Evolutionary conservation across 2,329 filamentous ascomycete species (phyloP).

Genomic region (Zelopaecilomyces penicillatus): DNA sequence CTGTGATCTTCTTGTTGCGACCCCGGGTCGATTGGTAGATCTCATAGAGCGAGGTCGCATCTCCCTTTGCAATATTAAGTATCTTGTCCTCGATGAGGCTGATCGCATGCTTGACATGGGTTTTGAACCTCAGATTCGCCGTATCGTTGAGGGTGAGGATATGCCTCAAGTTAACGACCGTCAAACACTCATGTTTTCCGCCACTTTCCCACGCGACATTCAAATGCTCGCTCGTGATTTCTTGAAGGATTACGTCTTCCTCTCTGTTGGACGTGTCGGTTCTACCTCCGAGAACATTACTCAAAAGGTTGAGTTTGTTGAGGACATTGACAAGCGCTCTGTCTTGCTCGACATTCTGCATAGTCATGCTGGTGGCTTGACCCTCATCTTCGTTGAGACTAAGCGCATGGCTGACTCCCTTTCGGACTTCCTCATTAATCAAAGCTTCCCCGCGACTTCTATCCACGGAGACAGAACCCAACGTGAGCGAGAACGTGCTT

Average conservation of each 20-base stretch:
- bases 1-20: slow-evolving; percentile 94
- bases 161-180: slow-evolving; percentile 79
- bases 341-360: slow-evolving; percentile 95
- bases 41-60: slow-evolving; percentile 98
- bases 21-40: slow-evolving; percentile 93
- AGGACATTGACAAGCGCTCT: slow-evolving; percentile 95
- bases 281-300: slow-evolving; percentile 99
- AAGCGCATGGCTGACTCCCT: slow-evolving; percentile 99
- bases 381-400: slow-evolving; percentile 97
- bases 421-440: slow-evolving; percentile 97
- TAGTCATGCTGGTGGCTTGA: slow-evolving; percentile 81
- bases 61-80: slow-evolving; percentile 97
- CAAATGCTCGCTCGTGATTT: slow-evolving; percentile 99
- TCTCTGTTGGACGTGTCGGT: slow-evolving; percentile 96
- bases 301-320: slow-evolving; percentile 96
- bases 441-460: slow-evolving; percentile 94
- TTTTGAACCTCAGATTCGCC: slow-evolving; percentile 99
- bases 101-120: slow-evolving; percentile 99
- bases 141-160: slow-evolving; percentile 96
- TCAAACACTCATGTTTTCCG: slow-evolving; percentile 99
- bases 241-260: slow-evolving; percentile 97
- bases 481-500: slow-evolving; percentile 93
- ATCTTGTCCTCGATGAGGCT: slow-evolving; percentile 95
- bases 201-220: slow-evolving; percentile 97
- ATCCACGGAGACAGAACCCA: slow-evolving; percentile 98